Evolutionary conservation across 2,329 filamentous ascomycete species (phyloP).

Genomic region (Samsoniella hepiali): DNA sequence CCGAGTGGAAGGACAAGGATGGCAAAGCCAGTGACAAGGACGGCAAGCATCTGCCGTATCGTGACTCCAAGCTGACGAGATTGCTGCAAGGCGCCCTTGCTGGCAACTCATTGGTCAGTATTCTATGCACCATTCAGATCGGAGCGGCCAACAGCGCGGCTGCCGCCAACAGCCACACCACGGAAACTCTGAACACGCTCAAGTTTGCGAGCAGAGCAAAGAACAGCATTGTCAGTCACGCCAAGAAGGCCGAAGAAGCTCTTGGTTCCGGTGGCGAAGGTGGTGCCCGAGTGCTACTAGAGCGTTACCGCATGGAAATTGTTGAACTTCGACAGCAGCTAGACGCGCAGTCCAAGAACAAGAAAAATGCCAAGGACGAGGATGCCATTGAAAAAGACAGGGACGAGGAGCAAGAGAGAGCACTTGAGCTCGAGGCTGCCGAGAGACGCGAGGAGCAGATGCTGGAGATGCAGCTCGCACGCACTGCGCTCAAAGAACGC

Average conservation of each 20-base stretch:
- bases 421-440: constrained; percentile 73
- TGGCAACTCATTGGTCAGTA: constrained; percentile 91
- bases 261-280: constrained; percentile 77
- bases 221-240: constrained; percentile 96
- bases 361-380: constrained; percentile 54
- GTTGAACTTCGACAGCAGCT: constrained; percentile 75
- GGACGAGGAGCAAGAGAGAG: constrained; percentile 69
- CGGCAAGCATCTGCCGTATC: constrained; percentile 88
- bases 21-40: constrained; percentile 73
- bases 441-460: constrained; percentile 94
- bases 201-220: constrained; percentile 96
- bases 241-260: constrained; percentile 90
- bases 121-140: constrained; percentile 93
- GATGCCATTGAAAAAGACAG: constrained; percentile 50
- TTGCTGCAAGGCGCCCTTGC: constrained; percentile 89
- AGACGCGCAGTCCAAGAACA: constrained; percentile 73
- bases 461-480: constrained; percentile 95
- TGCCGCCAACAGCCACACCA: constrained; percentile 68
- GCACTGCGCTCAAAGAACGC: constrained; percentile 92
- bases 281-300: constrained; percentile 79
- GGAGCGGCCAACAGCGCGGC: constrained; percentile 72
- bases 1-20: constrained; percentile 81
- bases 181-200: constrained; percentile 90
- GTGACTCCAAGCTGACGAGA: constrained; percentile 95
- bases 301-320: constrained; percentile 93